Conservation (phyloP, 164 flowering plant genomes). For the Umbellularia californica region DNA sequence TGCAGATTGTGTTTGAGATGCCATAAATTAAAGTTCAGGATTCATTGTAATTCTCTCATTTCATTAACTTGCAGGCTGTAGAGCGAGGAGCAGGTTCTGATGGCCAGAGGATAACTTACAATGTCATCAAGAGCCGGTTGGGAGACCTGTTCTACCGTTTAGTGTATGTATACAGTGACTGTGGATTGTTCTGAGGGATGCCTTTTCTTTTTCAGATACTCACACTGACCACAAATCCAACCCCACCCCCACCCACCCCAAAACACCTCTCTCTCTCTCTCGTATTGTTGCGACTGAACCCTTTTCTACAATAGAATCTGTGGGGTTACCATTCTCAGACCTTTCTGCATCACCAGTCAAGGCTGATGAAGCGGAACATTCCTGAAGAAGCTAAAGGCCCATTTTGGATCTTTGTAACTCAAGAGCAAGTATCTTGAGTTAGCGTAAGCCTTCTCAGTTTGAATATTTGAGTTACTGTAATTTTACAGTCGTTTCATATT, state of each 20-base stretch:
- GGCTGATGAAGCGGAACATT: too few species aligned
- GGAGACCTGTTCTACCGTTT: conserved; percentile 95
- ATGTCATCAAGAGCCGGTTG: conserved; percentile 76
- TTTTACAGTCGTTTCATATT: neutral
- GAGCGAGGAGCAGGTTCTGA: conserved; percentile 96
- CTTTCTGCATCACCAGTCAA: too few species aligned
- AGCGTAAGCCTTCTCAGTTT: neutral
- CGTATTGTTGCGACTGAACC: too few species aligned
- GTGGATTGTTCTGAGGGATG: too few species aligned
- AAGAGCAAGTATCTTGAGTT: neutral
- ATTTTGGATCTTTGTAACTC: neutral
- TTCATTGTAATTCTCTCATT: neutral
- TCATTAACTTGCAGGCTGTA: conserved; percentile 63
- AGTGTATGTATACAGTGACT: conserved; percentile 59
- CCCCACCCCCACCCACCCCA: too few species aligned
- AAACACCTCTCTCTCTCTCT: too few species aligned
- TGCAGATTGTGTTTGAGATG: neutral
- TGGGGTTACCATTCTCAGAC: too few species aligned
- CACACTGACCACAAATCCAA: neutral
- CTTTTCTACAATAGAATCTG: too few species aligned
- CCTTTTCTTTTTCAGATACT: neutral
- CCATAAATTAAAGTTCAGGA: neutral
- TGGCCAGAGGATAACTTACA: conserved; percentile 93
- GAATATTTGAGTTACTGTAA: neutral
- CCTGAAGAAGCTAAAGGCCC: too few species aligned